Conservation (phyloP, 495 filamentous ascomycete genomes). For the Niebla homalea region DNA sequence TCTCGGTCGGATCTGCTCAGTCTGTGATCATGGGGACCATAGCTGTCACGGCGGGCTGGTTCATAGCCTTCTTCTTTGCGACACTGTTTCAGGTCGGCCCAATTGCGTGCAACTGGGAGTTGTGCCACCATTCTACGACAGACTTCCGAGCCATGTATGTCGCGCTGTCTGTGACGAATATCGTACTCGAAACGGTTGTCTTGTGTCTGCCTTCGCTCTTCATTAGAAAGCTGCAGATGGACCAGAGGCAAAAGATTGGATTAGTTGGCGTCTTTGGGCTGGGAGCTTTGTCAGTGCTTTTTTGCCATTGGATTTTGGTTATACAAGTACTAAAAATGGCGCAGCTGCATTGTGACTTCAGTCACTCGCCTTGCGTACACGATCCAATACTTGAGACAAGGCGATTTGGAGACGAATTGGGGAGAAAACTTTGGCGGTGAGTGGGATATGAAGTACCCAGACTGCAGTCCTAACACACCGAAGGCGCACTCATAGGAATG, state of each 20-base stretch:
- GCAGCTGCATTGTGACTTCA: conserved; percentile 7
- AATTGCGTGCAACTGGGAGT: conserved; percentile 11
- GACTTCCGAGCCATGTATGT: conserved; percentile 11
- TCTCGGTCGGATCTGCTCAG: conserved; percentile 3
- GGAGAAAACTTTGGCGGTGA: not conserved
- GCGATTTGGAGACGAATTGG: not conserved
- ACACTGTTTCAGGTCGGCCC: conserved; percentile 10
- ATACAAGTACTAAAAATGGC: not conserved
- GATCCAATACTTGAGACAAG: not conserved
- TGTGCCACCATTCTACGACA: conserved; percentile 1
- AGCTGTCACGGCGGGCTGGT: conserved; percentile 3
- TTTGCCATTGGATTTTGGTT: not conserved
- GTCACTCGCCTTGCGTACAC: conserved; percentile 9
- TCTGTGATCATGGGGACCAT: conserved; percentile 1
- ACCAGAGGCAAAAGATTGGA: conserved; percentile 1
- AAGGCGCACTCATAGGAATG: conserved; percentile 5
- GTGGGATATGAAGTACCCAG: not conserved
- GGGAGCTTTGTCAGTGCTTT: conserved; percentile 6
- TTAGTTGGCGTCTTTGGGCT: conserved; percentile 8
- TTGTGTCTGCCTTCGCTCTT: conserved; percentile 6
- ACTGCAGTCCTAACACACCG: not conserved
- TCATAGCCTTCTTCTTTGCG: conserved; percentile 9
- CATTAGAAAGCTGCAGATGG: conserved; percentile 8
- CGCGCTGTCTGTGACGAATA: conserved; percentile 1
- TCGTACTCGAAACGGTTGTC: conserved; percentile 6